Evolutionary conservation across 2,329 filamentous ascomycete genomes (phyloP).

Genomic region (Fusarium sulawesiense): DNA sequence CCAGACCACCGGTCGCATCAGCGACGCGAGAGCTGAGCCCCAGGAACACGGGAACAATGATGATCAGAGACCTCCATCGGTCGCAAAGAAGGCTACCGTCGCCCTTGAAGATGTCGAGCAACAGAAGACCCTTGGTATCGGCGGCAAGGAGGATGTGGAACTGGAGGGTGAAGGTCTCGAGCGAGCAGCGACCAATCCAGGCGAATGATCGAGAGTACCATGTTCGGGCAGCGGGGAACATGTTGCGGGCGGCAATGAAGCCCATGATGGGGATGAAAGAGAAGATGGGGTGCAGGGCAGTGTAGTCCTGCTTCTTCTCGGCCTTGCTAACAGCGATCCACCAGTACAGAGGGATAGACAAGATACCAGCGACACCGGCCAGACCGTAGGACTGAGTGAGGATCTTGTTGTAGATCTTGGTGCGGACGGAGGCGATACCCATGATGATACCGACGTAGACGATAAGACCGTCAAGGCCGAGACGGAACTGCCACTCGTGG

Average conservation of each 20-base stretch:
- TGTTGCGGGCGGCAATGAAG: constrained; percentile 64
- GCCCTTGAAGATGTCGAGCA: constrained; percentile 36
- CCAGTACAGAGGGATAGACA: constrained; percentile 45
- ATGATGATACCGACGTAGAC: constrained; percentile 67
- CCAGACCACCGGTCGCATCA: constrained; percentile 36
- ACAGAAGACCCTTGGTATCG: constrained; percentile 62
- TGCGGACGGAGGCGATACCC: constrained; percentile 41
- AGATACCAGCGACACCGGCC: constrained; percentile 28
- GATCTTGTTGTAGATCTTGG: constrained; percentile 35
- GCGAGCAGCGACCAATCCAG: constrained; percentile 65
- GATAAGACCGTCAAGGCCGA: constrained; percentile 65
- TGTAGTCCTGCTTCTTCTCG: constrained; percentile 53
- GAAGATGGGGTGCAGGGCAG: constrained; percentile 63
- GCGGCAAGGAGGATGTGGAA: constrained; percentile 71
- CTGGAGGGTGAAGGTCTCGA: constrained; percentile 70
- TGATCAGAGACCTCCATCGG: constrained; percentile 42
- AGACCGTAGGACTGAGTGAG: constrained; percentile 35
- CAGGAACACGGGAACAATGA: constrained; percentile 46
- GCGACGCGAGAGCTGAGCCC: constrained; percentile 42
- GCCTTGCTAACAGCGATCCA: constrained; percentile 48
- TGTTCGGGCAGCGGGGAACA: constrained; percentile 26
- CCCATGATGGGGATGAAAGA: constrained; percentile 66
- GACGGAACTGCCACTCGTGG: constrained; percentile 61
- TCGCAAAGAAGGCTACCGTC: constrained; percentile 38
- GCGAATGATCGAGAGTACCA: constrained; percentile 56